A percentile compares a stretch with the other conserved stretches of the same genome.
These are phyloP conservation scores for Allomyces arbusculus DNA, from an alignment of 192 early-diverging fungal genomes.

Conservation along the genomic window DNA sequence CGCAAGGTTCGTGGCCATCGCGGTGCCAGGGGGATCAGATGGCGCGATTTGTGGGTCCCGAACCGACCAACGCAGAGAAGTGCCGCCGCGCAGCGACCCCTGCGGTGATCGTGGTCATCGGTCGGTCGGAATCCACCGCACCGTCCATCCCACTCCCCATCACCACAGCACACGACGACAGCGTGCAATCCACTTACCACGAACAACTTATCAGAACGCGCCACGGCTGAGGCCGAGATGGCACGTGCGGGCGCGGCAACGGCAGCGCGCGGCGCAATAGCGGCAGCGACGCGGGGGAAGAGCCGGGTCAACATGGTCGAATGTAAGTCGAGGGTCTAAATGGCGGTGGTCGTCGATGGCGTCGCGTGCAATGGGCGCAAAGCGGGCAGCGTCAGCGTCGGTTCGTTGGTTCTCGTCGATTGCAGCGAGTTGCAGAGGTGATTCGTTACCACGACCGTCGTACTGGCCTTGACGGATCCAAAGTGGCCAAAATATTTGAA, in stretches of 20 bases:
- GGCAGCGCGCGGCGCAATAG: conserved; percentile 9
- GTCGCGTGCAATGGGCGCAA: too few species aligned
- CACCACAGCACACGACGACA: not conserved
- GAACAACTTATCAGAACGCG: conserved; percentile 31
- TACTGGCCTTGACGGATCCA: too few species aligned
- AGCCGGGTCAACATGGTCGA: too few species aligned
- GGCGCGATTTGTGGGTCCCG: too few species aligned
- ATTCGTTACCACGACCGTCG: too few species aligned
- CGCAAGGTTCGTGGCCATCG: not conserved
- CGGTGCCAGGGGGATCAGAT: too few species aligned
- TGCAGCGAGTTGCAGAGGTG: too few species aligned
- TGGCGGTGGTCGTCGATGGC: too few species aligned
- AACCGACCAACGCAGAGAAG: not conserved
- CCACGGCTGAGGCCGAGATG: conserved; percentile 18
- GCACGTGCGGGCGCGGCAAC: conserved; percentile 15
- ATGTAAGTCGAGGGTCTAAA: too few species aligned
- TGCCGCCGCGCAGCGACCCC: not conserved
- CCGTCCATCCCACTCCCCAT: not conserved
- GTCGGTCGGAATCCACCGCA: not conserved
- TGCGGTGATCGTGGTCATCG: not conserved
- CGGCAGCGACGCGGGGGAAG: conserved; percentile 3
- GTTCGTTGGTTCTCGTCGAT: too few species aligned
- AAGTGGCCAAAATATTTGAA: too few species aligned
- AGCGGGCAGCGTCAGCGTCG: too few species aligned
- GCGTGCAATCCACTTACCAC: conserved; percentile 18